phyloP scores from a whole-genome alignment of 1,284 basidiomycete species.

The Irpex lacteus region DNA sequence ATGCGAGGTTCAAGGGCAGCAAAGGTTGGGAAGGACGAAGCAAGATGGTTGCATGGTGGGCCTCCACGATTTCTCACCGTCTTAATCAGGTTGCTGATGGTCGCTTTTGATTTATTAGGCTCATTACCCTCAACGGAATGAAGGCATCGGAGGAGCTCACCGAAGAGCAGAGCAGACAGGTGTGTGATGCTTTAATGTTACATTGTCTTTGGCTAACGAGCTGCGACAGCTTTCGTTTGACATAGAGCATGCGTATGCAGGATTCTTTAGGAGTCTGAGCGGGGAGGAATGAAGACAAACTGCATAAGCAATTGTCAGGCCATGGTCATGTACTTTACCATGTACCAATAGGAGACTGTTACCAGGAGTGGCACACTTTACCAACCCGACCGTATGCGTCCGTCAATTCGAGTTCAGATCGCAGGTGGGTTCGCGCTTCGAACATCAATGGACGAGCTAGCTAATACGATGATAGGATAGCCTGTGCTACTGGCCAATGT shows the following conservation, averaged over 20 bases:
- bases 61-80: background rate
- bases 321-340: background rate
- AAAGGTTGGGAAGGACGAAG: slow-evolving; percentile 94
- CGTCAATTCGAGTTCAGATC: no score
- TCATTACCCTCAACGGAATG: slow-evolving; percentile 96
- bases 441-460: no score
- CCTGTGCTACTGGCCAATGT: no score
- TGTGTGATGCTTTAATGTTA: slow-evolving; percentile 24
- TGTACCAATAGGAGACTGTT: background rate
- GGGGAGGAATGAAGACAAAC: slow-evolving; percentile 27
- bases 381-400: no score
- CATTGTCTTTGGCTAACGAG: background rate
- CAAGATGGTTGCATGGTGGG: slow-evolving; percentile 90
- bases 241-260: slow-evolving; percentile 94
- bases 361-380: no score
- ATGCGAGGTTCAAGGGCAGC: slow-evolving; percentile 88
- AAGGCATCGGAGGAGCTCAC: slow-evolving; percentile 95
- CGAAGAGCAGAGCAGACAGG: slow-evolving; percentile 94
- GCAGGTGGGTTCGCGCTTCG: no score
- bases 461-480: no score
- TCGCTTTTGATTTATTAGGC: slow-evolving; percentile 45
- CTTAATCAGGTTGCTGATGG: no score
- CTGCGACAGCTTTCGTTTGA: slow-evolving; percentile 83
- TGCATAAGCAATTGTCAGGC: background rate
- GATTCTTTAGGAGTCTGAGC: slow-evolving; percentile 89